Evolutionary conservation across 176 grass and related monocot species (phyloP).

Genomic region (Coix lacrymajobi): DNA sequence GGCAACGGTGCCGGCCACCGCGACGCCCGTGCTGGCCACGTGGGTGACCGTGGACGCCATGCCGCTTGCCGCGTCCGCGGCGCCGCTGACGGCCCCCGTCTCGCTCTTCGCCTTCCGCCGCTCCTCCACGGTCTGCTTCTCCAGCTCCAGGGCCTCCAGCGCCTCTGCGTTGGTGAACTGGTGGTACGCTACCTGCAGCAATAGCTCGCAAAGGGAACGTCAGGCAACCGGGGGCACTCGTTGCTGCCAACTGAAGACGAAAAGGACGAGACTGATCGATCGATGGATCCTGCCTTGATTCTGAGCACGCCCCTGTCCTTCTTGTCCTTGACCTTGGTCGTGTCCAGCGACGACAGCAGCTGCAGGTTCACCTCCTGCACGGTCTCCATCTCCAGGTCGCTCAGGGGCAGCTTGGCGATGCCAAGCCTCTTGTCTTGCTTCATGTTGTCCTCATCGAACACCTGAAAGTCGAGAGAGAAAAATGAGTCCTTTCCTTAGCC

Average conservation of each 20-base stretch:
- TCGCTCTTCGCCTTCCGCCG: conserved; percentile 71
- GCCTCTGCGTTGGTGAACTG: conserved; percentile 76
- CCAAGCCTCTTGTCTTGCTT: conserved; percentile 96
- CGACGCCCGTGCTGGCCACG: conserved; percentile 37
- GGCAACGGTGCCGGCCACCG: conserved; percentile 34
- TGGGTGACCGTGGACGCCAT: conserved; percentile 53
- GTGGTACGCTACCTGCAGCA: conserved; percentile 62
- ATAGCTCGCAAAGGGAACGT: background rate
- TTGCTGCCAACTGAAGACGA: background rate
- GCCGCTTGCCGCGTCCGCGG: conserved; percentile 55
- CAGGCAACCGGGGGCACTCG: background rate
- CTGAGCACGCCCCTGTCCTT: conserved; percentile 81
- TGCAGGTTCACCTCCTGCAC: conserved; percentile 73
- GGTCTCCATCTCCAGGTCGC: conserved; percentile 48
- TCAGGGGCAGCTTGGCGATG: conserved; percentile 65
- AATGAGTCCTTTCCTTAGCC: background rate
- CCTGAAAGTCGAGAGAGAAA: conserved; percentile 27
- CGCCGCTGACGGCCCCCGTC: conserved; percentile 51
- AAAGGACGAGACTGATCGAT: background rate
- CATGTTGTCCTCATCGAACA: conserved; percentile 89
- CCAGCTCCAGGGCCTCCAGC: conserved; percentile 61
- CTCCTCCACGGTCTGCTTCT: conserved; percentile 70
- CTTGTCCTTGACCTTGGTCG: conserved; percentile 96
- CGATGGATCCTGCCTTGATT: conserved; percentile 49
- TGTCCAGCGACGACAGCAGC: conserved; percentile 86